These are phyloP conservation scores for Amniculicola lignicola DNA, from an alignment of 495 filamentous ascomycete species.

Conservation along the genomic window DNA sequence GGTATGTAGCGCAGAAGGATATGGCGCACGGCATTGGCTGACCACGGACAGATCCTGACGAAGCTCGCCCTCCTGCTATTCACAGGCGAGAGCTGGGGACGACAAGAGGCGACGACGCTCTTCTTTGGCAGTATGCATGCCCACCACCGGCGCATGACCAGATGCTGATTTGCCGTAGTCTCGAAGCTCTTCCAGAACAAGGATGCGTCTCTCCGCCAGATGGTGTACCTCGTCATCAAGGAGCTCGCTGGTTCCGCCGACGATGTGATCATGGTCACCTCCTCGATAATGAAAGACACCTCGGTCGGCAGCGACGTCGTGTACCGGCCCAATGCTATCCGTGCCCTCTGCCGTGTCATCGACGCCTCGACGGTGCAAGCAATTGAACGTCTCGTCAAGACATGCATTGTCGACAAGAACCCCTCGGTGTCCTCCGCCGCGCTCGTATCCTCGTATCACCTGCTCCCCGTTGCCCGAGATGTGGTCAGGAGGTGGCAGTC, in stretches of 20 bases:
- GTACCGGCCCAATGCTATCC: constrained; percentile 94
- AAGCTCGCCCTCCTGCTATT: constrained; percentile 97
- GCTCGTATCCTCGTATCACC: constrained; percentile 95
- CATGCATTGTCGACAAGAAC: constrained; percentile 98
- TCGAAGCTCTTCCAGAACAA: constrained; percentile 99
- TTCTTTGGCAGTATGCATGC: constrained; percentile 74
- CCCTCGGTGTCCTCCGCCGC: constrained; percentile 96
- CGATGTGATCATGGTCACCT: constrained; percentile 98
- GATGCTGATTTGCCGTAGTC: constrained; percentile 41
- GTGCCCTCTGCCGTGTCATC: constrained; percentile 93
- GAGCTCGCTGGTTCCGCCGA: constrained; percentile 94
- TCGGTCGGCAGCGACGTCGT: constrained; percentile 92
- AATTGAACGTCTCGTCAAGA: constrained; percentile 98
- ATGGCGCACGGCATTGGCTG: background rate
- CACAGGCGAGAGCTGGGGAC: constrained; percentile 94
- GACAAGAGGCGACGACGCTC: constrained; percentile 93
- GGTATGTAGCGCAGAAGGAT: constrained; percentile 11
- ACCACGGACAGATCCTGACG: constrained; percentile 55
- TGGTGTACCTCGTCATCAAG: constrained; percentile 95
- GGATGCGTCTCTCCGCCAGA: constrained; percentile 95
- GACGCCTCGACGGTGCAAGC: constrained; percentile 97
- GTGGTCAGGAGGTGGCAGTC: constrained; percentile 98
- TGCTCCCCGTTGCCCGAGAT: constrained; percentile 91
- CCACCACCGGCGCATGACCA: background rate
- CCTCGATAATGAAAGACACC: constrained; percentile 98